These are phyloP conservation scores for Sequoia sempervirens DNA, from an alignment of 75 land plant genomes.

Conservation along the genomic window DNA sequence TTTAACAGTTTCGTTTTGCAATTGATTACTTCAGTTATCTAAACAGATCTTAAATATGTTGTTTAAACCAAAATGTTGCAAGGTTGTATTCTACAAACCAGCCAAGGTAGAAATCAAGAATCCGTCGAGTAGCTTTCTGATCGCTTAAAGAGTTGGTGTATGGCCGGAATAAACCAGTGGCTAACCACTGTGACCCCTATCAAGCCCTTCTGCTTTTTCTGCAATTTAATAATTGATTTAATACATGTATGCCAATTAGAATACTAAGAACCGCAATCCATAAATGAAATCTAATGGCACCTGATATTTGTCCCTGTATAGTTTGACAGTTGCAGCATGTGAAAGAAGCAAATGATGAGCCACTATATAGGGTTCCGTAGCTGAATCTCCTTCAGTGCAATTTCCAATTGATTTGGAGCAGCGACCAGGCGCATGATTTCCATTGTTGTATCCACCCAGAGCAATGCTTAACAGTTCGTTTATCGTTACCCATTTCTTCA, in stretches of 20 bases:
- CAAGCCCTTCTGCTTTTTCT: constrained; percentile 12
- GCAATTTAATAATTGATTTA: background rate
- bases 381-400: constrained; percentile 36
- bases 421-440: constrained; percentile 16
- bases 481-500: constrained; percentile 14
- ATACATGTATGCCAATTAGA: background rate
- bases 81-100: background rate
- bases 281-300: too few relatives aligned
- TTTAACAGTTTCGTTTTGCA: too few relatives aligned
- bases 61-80: too few relatives aligned
- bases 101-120: constrained; percentile 13
- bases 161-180: constrained; percentile 13
- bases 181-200: constrained; percentile 14
- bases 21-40: too few relatives aligned
- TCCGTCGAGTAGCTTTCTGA: constrained; percentile 5
- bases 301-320: constrained; percentile 31
- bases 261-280: too few relatives aligned
- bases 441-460: background rate
- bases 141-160: constrained; percentile 10
- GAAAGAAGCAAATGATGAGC: constrained; percentile 26
- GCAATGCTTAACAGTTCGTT: background rate
- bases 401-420: constrained; percentile 24
- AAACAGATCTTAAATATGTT: too few relatives aligned
- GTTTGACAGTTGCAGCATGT: constrained; percentile 23
- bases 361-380: constrained; percentile 22